phyloP scores from a whole-genome alignment of 495 filamentous ascomycete genomes.

The Neurospora hispaniola region DNA sequence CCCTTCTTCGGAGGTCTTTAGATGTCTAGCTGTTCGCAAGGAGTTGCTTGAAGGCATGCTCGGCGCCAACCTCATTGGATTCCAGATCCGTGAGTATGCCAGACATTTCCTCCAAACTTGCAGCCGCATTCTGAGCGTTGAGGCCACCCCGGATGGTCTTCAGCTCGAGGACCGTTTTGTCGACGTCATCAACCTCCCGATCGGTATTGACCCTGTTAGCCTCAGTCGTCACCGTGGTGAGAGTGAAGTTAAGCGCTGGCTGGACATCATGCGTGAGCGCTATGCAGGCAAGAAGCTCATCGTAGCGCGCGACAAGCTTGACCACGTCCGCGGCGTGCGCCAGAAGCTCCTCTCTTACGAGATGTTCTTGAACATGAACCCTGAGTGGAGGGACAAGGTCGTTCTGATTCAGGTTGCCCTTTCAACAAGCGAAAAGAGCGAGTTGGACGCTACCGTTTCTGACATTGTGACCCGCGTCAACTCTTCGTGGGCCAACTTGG shows the following conservation, averaged over 20 bases:
- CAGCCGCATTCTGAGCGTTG: constrained; percentile 74
- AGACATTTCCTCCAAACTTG: constrained; percentile 91
- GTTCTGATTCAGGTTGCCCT: constrained; percentile 89
- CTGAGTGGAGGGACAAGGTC: constrained; percentile 75
- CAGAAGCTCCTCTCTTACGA: constrained; percentile 91
- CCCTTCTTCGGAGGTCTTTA: constrained; percentile 89
- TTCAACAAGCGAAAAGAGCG: constrained; percentile 74
- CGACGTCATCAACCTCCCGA: constrained; percentile 64
- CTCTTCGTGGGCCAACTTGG: constrained; percentile 73
- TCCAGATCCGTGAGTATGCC: constrained; percentile 86
- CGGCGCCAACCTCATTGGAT: constrained; percentile 80
- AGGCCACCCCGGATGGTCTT: constrained; percentile 76
- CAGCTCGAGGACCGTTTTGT: constrained; percentile 91
- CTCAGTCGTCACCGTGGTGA: constrained; percentile 63
- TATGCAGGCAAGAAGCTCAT: constrained; percentile 82
- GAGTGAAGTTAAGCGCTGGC: constrained; percentile 62
- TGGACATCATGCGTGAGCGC: constrained; percentile 62
- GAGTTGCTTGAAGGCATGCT: constrained; percentile 83
- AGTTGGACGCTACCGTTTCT: constrained; percentile 75
- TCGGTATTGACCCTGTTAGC: constrained; percentile 74
- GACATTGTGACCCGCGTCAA: constrained; percentile 92
- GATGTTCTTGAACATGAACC: constrained; percentile 84
- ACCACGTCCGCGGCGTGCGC: constrained; percentile 77
- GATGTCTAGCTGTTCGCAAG: constrained; percentile 74
- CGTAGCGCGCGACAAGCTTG: constrained; percentile 86